phyloP scores from a whole-genome alignment of 2,329 filamentous ascomycete genomes.

The Talaromyces sp. region DNA sequence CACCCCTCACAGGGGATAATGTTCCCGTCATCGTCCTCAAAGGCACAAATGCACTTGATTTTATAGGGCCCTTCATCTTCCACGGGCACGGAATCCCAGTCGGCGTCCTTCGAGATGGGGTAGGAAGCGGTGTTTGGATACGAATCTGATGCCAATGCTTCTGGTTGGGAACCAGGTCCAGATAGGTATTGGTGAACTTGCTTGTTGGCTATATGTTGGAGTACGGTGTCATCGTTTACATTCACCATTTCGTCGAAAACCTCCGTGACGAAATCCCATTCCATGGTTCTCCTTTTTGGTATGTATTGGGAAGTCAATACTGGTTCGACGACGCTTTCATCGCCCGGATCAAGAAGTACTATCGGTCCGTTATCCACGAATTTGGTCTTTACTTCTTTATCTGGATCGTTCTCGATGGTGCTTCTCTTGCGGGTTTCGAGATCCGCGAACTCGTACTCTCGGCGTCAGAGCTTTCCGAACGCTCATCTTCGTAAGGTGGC shows the following conservation, averaged over 20 bases:
- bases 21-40: slow-evolving; percentile 91
- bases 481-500: slow-evolving; percentile 6
- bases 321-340: not conserved
- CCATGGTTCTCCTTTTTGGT: not conserved
- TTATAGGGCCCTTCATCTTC: slow-evolving; percentile 64
- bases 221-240: not conserved
- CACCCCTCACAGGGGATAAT: slow-evolving; percentile 96
- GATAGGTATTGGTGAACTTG: not conserved
- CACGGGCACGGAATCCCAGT: slow-evolving; percentile 42
- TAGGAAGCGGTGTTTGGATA: slow-evolving; percentile 48
- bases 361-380: not conserved
- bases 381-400: not conserved
- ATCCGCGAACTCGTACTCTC: not conserved
- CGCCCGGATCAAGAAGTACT: not conserved
- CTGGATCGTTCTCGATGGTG: not conserved
- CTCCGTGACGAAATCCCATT: slow-evolving; percentile 4
- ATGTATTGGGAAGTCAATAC: not conserved
- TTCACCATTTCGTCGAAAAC: not conserved
- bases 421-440: not conserved
- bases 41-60: slow-evolving; percentile 97
- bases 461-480: not conserved
- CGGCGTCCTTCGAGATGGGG: slow-evolving; percentile 45
- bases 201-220: not conserved
- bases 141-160: too few relatives aligned
- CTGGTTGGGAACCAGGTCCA: too few relatives aligned